These are phyloP conservation scores for Ustilago nuda DNA, from an alignment of 1,284 basidiomycete species.

Conservation along the genomic window DNA sequence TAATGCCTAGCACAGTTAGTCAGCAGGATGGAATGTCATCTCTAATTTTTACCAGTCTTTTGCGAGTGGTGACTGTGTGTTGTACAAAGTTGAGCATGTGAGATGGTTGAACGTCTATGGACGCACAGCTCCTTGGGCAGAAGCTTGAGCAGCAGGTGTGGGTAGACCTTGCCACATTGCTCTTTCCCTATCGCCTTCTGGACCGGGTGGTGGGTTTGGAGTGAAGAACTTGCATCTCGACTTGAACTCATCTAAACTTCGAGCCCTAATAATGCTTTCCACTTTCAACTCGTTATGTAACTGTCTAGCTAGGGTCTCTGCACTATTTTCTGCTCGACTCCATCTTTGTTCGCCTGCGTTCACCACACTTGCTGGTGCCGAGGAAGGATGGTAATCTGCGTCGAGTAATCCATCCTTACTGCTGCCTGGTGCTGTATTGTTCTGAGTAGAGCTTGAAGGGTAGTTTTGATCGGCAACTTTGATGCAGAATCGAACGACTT, in stretches of 20 bases:
- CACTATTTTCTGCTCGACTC: constrained; percentile 31
- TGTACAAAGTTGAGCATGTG: background rate
- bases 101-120: background rate
- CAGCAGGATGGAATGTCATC: background rate
- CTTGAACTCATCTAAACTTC: constrained; percentile 62
- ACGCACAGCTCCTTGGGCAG: constrained; percentile 4
- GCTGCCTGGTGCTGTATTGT: background rate
- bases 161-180: constrained; percentile 50
- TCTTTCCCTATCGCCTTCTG: constrained; percentile 48
- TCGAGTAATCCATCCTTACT: constrained; percentile 41
- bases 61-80: background rate
- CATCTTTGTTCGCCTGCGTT: constrained; percentile 1
- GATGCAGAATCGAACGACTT: constrained; percentile 61
- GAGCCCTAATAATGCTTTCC: constrained; percentile 57
- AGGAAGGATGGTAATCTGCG: constrained; percentile 33
- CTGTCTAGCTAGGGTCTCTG: constrained; percentile 43
- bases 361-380: background rate
- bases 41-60: background rate
- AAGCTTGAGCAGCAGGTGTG: constrained; percentile 33
- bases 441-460: background rate
- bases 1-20: background rate
- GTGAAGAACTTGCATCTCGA: constrained; percentile 57
- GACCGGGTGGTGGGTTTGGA: constrained; percentile 19
- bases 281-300: constrained; percentile 63
- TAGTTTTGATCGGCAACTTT: constrained; percentile 32